Evolutionary conservation across 73 alveolate genomes (phyloP), one percentile per base, ranked within the genome.

Genomic region (Tetrahymena borealis): DNA sequence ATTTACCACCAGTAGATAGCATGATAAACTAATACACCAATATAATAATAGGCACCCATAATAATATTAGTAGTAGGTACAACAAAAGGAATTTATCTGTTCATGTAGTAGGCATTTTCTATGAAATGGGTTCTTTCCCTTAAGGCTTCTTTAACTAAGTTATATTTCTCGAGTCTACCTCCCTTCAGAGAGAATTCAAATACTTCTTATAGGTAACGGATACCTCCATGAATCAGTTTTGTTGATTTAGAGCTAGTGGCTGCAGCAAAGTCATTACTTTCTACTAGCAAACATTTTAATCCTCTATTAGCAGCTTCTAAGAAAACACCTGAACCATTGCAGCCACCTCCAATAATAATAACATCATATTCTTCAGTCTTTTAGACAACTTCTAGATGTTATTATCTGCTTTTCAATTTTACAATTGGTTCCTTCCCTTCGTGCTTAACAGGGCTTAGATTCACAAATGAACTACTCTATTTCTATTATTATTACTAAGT

Each of bases 161-260:
- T 90, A 60, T 38, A 94, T 91, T 97, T 96, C 91, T 94, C 98
- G 28, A 85, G 32, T 40, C 96, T 94, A 91, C 96, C 95, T 18
- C 96, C 97, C 33, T 94, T 93, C n/a, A 91, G 43, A 28, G 78
- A 90, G 91, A 97, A 39, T 35, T 94, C 78, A 39, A 95, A 95
- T 4, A 94, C 98, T 38, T 94, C 79, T 91, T 98, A 96, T 37
- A 98, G 91, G 94, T 98, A 98, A 91, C 99, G 95, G 40, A 98
- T 96, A 38, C 99, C 99, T 12, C 99, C 99, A 93, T 98, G 99
- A 0, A 97, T 95, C 90, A 98, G 95, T 91, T 98, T 98, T 20
- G 99, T 98, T 6, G 98, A 97, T 90, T 96, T 97, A 31, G 96
- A 78, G 92, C 99, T 95, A 33, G 99, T 97, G 18, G 98, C 99